Evolutionary conservation across 331 rosid species (phyloP).

Genomic region (Dryas integrifolia): DNA sequence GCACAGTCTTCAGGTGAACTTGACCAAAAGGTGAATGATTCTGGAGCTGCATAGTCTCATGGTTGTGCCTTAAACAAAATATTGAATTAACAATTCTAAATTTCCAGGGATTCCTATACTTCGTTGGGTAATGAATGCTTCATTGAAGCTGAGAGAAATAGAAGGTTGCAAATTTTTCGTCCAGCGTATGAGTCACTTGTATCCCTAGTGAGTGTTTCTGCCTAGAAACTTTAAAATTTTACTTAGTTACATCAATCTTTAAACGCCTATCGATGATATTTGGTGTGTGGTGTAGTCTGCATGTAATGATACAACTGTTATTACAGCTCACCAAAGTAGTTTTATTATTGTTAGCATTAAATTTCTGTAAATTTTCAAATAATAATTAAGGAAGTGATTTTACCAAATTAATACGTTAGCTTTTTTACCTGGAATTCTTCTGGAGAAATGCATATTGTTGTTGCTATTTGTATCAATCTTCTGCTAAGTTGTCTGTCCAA

Average conservation of each 20-base stretch:
- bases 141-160: slow-evolving; percentile 81
- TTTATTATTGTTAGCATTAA: too few species aligned
- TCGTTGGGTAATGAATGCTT: slow-evolving; percentile 66
- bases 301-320: slow-evolving; percentile 8
- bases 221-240: slow-evolving; percentile 15
- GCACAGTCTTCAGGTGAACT: slow-evolving; percentile 93
- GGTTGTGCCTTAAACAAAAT: slow-evolving; percentile 27
- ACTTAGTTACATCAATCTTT: not conserved
- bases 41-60: slow-evolving; percentile 12
- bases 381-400: not conserved
- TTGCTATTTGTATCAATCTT: slow-evolving; percentile 6
- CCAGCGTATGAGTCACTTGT: slow-evolving; percentile 96
- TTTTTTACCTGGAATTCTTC: not conserved
- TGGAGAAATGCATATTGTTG: slow-evolving; percentile 7
- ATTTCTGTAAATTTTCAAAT: not conserved
- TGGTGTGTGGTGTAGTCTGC: slow-evolving; percentile 6
- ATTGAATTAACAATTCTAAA: slow-evolving; percentile 31
- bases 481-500: not conserved
- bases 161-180: slow-evolving; percentile 78
- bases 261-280: not conserved
- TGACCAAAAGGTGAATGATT: slow-evolving; percentile 66
- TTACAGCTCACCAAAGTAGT: too few species aligned
- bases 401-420: not conserved
- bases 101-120: slow-evolving; percentile 68
- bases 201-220: slow-evolving; percentile 66